Percentiles rank a stretch among this genome's conserved stretches.
phyloP scores from a whole-genome alignment of 768 basidiomycete genomes.

The Pilatotrama ljubarskyi region DNA sequence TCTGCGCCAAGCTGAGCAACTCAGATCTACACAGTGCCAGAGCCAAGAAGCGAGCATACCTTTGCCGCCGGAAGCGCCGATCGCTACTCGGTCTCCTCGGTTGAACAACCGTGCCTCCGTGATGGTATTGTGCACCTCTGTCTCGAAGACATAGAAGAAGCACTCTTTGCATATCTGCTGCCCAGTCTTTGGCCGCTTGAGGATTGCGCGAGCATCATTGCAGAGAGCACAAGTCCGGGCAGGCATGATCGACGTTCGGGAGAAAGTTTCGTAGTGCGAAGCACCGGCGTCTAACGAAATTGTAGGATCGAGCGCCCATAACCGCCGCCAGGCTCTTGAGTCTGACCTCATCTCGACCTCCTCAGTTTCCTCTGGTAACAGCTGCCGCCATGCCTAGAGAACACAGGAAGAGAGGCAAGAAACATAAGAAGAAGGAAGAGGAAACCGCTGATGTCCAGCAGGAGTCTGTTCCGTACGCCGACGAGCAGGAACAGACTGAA shows the following conservation, averaged over 20 bases:
- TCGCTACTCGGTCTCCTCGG: conserved; percentile 89
- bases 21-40: background rate
- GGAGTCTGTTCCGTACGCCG: conserved; percentile 22
- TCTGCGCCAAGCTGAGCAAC: conserved; percentile 49
- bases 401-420: conserved; percentile 75
- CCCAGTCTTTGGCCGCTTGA: conserved; percentile 95
- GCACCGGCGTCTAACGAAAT: conserved; percentile 9
- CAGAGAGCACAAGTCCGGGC: conserved; percentile 81
- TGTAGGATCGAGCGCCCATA: conserved; percentile 7
- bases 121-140: conserved; percentile 97
- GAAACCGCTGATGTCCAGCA: conserved; percentile 27
- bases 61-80: conserved; percentile 98
- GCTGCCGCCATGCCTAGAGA: conserved; percentile 64
- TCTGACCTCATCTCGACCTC: background rate
- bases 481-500: conserved; percentile 20
- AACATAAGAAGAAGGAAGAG: conserved; percentile 55
- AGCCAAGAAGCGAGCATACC: conserved; percentile 46
- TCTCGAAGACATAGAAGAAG: conserved; percentile 97
- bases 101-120: conserved; percentile 80
- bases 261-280: conserved; percentile 12
- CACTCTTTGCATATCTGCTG: conserved; percentile 97
- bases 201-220: conserved; percentile 72
- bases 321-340: background rate
- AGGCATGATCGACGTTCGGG: conserved; percentile 54
- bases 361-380: background rate